Percentiles rank a stretch among this genome's conserved stretches.
phyloP scores from a whole-genome alignment of 202 grass and related monocot genomes.

The Bolboschoenoplectus hybrid region DNA sequence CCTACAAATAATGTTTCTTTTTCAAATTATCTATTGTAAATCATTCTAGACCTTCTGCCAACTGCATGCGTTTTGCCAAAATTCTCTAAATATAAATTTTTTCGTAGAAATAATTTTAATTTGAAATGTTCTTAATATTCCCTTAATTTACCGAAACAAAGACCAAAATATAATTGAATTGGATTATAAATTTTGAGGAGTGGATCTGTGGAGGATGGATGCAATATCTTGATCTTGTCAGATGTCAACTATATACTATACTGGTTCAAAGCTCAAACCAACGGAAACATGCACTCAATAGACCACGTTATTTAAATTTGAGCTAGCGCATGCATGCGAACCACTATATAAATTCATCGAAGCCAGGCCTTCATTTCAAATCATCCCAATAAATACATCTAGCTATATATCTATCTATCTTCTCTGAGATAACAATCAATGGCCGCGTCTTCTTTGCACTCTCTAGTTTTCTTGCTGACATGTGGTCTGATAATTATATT shows the following conservation, averaged over 20 bases:
- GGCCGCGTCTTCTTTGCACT: slow-evolving; percentile 20
- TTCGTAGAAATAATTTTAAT: too few species aligned
- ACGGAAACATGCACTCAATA: not conserved
- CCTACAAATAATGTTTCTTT: too few species aligned
- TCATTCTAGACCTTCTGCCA: too few species aligned
- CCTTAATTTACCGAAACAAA: too few species aligned
- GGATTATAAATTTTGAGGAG: too few species aligned
- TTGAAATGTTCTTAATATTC: too few species aligned
- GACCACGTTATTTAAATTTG: not conserved
- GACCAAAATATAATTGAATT: too few species aligned
- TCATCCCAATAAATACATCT: not conserved
- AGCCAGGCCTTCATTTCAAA: not conserved
- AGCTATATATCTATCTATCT: not conserved
- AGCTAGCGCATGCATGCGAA: too few species aligned
- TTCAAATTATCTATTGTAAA: too few species aligned
- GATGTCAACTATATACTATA: not conserved
- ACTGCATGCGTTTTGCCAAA: too few species aligned
- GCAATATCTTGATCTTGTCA: not conserved
- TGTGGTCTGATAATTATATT: not conserved
- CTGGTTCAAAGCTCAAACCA: not conserved
- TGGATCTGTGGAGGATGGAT: too few species aligned
- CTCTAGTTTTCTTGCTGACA: slow-evolving; percentile 21
- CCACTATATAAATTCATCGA: slow-evolving; percentile 5
- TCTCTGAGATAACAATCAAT: slow-evolving; percentile 10
- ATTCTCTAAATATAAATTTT: too few species aligned